Base-by-base conservation (phyloP, 2,329 filamentous ascomycete genomes). In the Diaporthe citri region DNA sequence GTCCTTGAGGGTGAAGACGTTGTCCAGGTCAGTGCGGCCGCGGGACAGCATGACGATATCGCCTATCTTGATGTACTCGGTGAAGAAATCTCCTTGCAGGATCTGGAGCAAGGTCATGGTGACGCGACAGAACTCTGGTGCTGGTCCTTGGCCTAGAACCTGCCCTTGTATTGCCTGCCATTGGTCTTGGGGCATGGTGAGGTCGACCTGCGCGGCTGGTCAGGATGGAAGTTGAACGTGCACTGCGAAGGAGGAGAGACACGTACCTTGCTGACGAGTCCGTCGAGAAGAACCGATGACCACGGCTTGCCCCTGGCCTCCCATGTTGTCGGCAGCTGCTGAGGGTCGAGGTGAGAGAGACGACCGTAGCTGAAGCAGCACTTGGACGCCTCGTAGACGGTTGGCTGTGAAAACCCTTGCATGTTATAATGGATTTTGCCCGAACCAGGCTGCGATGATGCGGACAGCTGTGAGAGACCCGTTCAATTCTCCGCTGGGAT, bases 31-130 rank as follows among this genome's bases (percentile, higher is more conserved):
- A 10, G 89, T 86, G 43, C 89, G 89, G 17, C 95, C 95, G 82
- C 96, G 90, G 0, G 96, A 98, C 2, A 98, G 88, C 93, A 98
- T 94, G 78, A 94, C 83, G 66, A 97, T 86, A 80, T 95, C 92
- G 7, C 95, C 95, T 95, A 88, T 89, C 83, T 97, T 97, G 78
- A 98, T 92, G 81, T 97, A 96, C 57, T 92, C 87, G n/a, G 90
- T 93, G 80, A 98, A 95, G 79, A 98, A 97, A 0, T 92, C 90
- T 1, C 91, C 90, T 46, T 93, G 88, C 1, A 98, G 82, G 7
- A 98, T 81, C 75, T 95, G 91, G 12, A 88, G 88, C 13, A 98
- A 87, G 4, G 91, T 90, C 89, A 97, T 92, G 78, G 91, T 90
- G 3, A 97, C 91, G 75, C 90, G 89, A 43, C 90, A 90, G 86